A percentile compares a stretch with the other conserved stretches of the same genome.
Conservation (phyloP, 2,329 filamentous ascomycete species). For the Colletotrichum lindemuthianum region DNA sequence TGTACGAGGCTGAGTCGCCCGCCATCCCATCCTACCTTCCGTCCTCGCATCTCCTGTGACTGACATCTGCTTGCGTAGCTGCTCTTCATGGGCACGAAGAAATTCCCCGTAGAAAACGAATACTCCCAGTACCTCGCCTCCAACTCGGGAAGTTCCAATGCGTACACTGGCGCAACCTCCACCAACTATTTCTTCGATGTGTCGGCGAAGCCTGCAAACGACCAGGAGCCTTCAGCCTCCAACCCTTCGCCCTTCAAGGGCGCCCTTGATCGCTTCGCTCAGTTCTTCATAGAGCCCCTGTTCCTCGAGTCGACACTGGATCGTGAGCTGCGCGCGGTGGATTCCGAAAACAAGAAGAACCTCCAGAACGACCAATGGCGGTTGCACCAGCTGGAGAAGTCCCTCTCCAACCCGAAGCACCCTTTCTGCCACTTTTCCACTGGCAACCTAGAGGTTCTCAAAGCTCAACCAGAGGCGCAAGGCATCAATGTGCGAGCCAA, state of each 20-base stretch:
- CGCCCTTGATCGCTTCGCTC: conserved; percentile 88
- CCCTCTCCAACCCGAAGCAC: conserved; percentile 85
- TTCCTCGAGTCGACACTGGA: conserved; percentile 88
- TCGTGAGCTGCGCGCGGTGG: conserved; percentile 86
- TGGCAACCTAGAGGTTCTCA: conserved; percentile 86
- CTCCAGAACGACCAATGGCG: conserved; percentile 91
- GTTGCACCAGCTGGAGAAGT: conserved; percentile 87
- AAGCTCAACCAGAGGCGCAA: conserved; percentile 80
- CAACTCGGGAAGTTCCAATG: conserved; percentile 92
- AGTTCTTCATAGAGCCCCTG: conserved; percentile 91
- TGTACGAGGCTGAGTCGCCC: conserved; percentile 52
- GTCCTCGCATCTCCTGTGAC: conserved; percentile 29
- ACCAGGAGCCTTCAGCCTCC: conserved; percentile 62
- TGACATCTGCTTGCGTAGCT: conserved; percentile 56
- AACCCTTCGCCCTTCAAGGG: conserved; percentile 76
- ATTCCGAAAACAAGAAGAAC: conserved; percentile 98
- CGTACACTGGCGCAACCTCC: conserved; percentile 91
- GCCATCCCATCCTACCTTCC: not conserved
- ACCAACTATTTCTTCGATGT: conserved; percentile 99
- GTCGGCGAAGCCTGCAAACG: conserved; percentile 78
- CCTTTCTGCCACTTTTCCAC: conserved; percentile 94
- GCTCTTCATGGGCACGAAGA: conserved; percentile 98
- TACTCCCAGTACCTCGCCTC: conserved; percentile 93
- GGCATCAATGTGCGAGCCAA: conserved; percentile 88
- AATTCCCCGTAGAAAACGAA: conserved; percentile 95